phyloP scores from a whole-genome alignment of 2,329 filamentous ascomycete species.

The Calonectria fujianensis region DNA sequence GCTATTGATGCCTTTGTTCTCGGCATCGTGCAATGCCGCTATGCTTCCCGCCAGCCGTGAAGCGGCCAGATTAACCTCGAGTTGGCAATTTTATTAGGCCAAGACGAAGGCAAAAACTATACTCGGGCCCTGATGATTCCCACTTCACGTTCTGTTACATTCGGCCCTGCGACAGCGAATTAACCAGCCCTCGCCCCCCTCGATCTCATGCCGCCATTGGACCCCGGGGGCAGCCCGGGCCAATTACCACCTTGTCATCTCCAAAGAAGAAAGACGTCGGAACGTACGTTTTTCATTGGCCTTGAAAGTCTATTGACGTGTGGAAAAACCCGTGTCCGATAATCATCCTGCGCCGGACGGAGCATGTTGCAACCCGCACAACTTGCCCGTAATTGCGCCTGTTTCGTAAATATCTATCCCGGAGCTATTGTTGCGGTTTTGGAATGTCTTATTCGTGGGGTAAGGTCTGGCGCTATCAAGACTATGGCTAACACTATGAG shows the following conservation, averaged over 20 bases:
- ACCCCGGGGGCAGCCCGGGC: background rate
- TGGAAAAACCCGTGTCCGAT: background rate
- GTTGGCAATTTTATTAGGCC: background rate
- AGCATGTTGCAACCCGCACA: background rate
- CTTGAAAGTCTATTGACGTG: background rate
- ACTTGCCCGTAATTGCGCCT: background rate
- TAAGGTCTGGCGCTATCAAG: slow-evolving; percentile 5
- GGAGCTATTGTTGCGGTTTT: background rate
- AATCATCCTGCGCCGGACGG: background rate
- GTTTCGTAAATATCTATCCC: slow-evolving; percentile 9
- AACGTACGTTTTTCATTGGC: slow-evolving; percentile 14
- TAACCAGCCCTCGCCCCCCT: background rate
- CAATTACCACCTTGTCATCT: background rate
- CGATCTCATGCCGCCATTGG: slow-evolving; percentile 1
- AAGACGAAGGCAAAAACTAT: background rate
- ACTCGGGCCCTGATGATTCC: background rate
- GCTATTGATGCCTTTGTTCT: background rate
- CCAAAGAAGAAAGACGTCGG: background rate
- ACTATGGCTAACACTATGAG: slow-evolving; percentile 14
- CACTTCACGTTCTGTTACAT: slow-evolving; percentile 7
- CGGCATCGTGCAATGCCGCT: background rate
- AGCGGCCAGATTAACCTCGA: background rate
- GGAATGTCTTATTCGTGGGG: slow-evolving; percentile 13
- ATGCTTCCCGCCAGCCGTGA: background rate
- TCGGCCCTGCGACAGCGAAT: background rate